Evolutionary conservation across 2,329 filamentous ascomycete species (phyloP), one percentile per base, ranked within the genome.

Genomic region (Periconia sp.): DNA sequence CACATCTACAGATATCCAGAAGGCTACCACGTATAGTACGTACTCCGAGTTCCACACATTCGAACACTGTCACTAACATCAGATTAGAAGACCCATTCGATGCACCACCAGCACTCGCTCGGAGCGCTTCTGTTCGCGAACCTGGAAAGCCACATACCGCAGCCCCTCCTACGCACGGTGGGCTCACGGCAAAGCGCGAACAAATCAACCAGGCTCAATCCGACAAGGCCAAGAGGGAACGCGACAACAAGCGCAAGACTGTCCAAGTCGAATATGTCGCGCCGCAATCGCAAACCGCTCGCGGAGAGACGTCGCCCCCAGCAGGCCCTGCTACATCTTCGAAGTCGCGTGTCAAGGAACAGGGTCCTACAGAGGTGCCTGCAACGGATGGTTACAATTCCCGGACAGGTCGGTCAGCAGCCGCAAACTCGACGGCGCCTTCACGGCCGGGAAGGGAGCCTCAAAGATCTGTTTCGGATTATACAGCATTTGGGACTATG

Each of bases 211-310:
- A 82, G 5, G 82, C 87, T 48, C 82, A 86, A 45, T 74, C 77
- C 30, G 75, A 82, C 21, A 85, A 85, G 60, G 80, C 83, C 29
- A 88, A 88, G 67, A 73, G 79, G 6, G 71, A 77, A 22, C 87
- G 91, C 56, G 92, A 96, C 66, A 87, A 87, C 60, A 97, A 97
- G 73, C 85, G 94, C 43, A 84, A 92, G 58, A 99, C 94, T 0
- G 90, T 99, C 0, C 94, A 99, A 73, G 89, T 99, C 48, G 94
- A 99, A 75, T 99, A 99, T 70, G 94, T 97, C 43, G 88, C 92
- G 15, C 94, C 94, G 17, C 85, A 86, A 18, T 95, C 90, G 5
- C 85, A 92, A 63, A 96, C 92, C 1, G 81, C 86, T 50, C 83
- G 92, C 52, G 90, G 88, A 21, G 82, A 82, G 41, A 52, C 66